These are phyloP conservation scores for Sabuloglossum arenarium DNA, from an alignment of 495 filamentous ascomycete genomes.

Conservation along the genomic window DNA sequence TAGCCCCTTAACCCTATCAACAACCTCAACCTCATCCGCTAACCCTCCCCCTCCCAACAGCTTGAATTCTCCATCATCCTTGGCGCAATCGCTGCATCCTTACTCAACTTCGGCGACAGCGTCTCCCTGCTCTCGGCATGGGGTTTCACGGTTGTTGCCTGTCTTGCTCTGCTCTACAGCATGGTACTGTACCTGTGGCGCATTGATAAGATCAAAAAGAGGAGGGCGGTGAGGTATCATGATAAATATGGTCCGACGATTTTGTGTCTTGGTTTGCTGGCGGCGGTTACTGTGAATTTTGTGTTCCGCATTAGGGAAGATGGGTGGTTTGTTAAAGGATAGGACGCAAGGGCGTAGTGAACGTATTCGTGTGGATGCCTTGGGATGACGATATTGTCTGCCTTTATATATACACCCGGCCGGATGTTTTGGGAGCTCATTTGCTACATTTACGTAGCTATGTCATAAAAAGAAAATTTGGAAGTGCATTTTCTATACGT, in stretches of 20 bases:
- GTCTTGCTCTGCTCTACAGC: constrained; percentile 53
- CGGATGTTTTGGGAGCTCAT: too few relatives aligned
- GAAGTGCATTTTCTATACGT: too few relatives aligned
- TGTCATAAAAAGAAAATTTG: too few relatives aligned
- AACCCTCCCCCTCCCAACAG: constrained; percentile 7
- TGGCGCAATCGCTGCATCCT: constrained; percentile 70
- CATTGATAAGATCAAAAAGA: constrained; percentile 57
- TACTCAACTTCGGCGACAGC: constrained; percentile 67
- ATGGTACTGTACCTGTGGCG: constrained; percentile 73
- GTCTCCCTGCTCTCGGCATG: constrained; percentile 45
- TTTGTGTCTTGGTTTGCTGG: constrained; percentile 53
- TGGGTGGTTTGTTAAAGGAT: constrained; percentile 1
- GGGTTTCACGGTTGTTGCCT: constrained; percentile 64
- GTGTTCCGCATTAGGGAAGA: constrained; percentile 26
- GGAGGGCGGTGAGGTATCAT: constrained; percentile 71
- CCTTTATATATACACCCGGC: too few relatives aligned
- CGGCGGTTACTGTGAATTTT: constrained; percentile 60
- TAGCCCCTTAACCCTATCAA: background rate
- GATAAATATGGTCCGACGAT: constrained; percentile 68
- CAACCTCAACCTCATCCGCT: background rate
- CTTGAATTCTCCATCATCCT: constrained; percentile 93
- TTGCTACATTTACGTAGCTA: too few relatives aligned
- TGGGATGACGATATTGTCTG: too few relatives aligned
- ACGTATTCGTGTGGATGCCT: too few relatives aligned
- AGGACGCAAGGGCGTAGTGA: too few relatives aligned